Conservation (phyloP, 306 rosid species). For the Fragaria vesca region DNA sequence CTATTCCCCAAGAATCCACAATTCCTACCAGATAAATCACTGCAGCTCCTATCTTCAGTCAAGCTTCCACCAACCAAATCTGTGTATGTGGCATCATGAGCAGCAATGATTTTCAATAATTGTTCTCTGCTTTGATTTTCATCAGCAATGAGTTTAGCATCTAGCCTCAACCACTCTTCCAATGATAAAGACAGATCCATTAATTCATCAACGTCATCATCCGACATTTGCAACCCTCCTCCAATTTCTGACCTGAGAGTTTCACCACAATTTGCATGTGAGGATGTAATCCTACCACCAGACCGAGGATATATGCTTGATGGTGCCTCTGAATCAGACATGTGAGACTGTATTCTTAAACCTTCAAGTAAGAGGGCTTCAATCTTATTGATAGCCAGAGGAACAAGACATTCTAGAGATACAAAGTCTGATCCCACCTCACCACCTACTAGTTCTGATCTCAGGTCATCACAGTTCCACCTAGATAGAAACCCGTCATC, state of each 20-base stretch:
- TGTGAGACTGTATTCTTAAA: conserved; percentile 61
- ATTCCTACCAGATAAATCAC: conserved; percentile 22
- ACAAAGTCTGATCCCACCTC: conserved; percentile 29
- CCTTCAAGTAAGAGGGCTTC: conserved; percentile 68
- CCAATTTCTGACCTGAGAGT: conserved; percentile 29
- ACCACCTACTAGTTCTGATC: conserved; percentile 20
- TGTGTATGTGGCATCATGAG: conserved; percentile 46
- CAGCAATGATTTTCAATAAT: conserved; percentile 43
- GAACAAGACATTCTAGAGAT: conserved; percentile 51
- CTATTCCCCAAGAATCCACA: conserved; percentile 55
- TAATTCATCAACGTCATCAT: conserved; percentile 32
- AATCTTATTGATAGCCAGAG: conserved; percentile 41
- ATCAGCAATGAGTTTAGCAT: conserved; percentile 51
- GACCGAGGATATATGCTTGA: conserved; percentile 38
- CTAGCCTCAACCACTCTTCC: conserved; percentile 71
- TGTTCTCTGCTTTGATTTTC: conserved; percentile 40
- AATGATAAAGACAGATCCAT: conserved; percentile 53
- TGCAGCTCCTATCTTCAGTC: conserved; percentile 24
- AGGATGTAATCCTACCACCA: conserved; percentile 9
- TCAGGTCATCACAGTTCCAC: conserved; percentile 11
- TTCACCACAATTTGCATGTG: conserved; percentile 13
- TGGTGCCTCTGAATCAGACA: conserved; percentile 50
- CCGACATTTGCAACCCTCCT: conserved; percentile 24
- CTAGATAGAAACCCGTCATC: conserved; percentile 32
- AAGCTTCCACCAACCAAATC: conserved; percentile 41